Evolutionary conservation across 2,329 filamentous ascomycete species (phyloP), one percentile per base, ranked within the genome.

Genomic region (Cercospora sesami): DNA sequence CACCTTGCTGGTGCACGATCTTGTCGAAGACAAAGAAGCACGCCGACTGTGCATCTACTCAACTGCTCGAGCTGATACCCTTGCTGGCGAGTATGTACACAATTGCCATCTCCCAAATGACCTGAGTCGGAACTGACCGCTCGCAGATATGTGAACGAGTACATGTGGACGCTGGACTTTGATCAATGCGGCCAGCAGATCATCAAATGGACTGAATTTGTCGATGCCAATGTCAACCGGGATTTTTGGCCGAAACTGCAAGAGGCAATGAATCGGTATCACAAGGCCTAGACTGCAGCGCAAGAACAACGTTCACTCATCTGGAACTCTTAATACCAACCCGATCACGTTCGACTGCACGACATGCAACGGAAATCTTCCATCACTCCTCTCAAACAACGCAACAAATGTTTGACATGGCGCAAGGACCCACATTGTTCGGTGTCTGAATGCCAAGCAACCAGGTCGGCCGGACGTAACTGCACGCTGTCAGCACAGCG

Each of bases 11-110:
- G 69, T 78, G 21, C 71, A 76, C 36, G 78, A 79, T 61, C 57
- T 77, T 1, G 64, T 80, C 30, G 78, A 80, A 63, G 78, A 78
- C 30, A 48, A 1, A 57, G 61, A 71, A 5, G 66, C 69, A 10
- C 66, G 68, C 39, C 73, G 73, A 51, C 77, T 80, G 28, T 74
- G 76, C 55, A 75, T 79, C 73, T 79, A 73, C 58, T 63, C 79
- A 5, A 74, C 60, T n/a, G 78, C 78, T 6, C 61, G 69, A 33
- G 78, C 77, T 4, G 74, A 79, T 28, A 79, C 75, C 4, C 64
- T 71, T 1, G 71, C 75, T 5, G 68, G 68, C 57, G 63, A 71
- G 62, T 70, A 70, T 67, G 60, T 33, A 26, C 48, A 53, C 14
- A 26, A 23, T 26, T n/a, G 16, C 36, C 36, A 42, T 42, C 7